These are phyloP conservation scores for Fraxinus pennsylvanica DNA, from an alignment of 257 asterid species.

Conservation along the genomic window DNA sequence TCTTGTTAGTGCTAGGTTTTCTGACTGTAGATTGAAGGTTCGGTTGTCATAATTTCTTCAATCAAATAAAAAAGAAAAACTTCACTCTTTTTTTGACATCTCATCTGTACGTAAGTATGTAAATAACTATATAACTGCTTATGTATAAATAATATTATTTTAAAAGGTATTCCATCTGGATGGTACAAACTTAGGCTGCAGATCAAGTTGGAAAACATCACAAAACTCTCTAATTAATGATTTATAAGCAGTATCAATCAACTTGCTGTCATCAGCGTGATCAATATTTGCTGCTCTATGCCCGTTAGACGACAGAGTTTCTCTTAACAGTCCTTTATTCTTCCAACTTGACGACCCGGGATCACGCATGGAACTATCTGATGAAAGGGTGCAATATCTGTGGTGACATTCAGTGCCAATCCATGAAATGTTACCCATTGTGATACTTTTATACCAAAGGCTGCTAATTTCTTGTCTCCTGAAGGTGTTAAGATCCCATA, in stretches of 20 bases:
- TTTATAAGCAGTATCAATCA: conserved; percentile 48
- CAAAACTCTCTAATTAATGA: conserved; percentile 59
- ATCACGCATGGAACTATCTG: conserved; percentile 84
- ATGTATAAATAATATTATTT: no score
- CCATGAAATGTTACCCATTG: conserved; percentile 83
- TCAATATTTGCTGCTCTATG: conserved; percentile 21
- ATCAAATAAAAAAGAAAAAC: no score
- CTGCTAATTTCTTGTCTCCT: conserved; percentile 78
- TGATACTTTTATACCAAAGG: conserved; percentile 73
- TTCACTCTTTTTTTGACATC: no score
- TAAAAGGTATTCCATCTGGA: not conserved
- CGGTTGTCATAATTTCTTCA: no score
- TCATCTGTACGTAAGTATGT: no score
- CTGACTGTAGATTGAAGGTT: not conserved
- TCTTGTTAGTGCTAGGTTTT: not conserved
- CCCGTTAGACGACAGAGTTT: conserved; percentile 19
- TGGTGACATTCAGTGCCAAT: conserved; percentile 73
- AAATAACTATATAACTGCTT: no score
- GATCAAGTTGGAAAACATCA: conserved; percentile 69
- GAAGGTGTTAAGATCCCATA: conserved; percentile 26
- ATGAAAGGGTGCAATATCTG: conserved; percentile 59
- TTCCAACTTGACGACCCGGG: conserved; percentile 72
- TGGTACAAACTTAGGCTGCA: conserved; percentile 26
- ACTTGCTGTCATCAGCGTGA: conserved; percentile 35
- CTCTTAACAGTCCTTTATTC: conserved; percentile 55